Evolutionary conservation across 768 basidiomycete species (phyloP).

Genomic region (Paxillus rubicundulus): DNA sequence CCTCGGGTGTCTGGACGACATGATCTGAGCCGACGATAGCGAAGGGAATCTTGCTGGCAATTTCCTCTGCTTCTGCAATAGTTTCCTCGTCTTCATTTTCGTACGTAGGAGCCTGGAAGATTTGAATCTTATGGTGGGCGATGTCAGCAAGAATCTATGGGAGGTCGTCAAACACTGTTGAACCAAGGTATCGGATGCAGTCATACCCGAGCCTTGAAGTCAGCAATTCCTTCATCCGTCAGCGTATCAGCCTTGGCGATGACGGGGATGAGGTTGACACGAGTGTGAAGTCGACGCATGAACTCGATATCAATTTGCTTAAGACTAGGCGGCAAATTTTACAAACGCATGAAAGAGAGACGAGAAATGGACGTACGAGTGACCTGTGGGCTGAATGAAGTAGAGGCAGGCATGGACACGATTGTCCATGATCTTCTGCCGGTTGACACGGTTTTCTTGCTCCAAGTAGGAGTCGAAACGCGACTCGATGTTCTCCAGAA

Average conservation of each 20-base stretch:
- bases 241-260: conserved; percentile 98
- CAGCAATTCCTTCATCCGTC: conserved; percentile 91
- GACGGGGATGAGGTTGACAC: conserved; percentile 97
- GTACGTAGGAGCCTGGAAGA: conserved; percentile 97
- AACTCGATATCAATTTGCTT: conserved; percentile 99
- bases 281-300: conserved; percentile 95
- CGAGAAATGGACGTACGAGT: conserved; percentile 62
- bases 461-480: conserved; percentile 97
- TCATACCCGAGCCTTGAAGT: conserved; percentile 89
- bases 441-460: conserved; percentile 98
- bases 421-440: conserved; percentile 91
- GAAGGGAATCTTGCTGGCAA: conserved; percentile 97
- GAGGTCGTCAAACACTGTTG: conserved; percentile 1
- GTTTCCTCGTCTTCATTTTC: conserved; percentile 99
- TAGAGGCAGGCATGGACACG: conserved; percentile 98
- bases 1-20: conserved; percentile 78
- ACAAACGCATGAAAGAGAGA: neutral
- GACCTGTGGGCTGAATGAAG: conserved; percentile 98
- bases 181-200: neutral
- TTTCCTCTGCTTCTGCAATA: conserved; percentile 95
- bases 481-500: conserved; percentile 96
- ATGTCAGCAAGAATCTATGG: conserved; percentile 88
- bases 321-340: conserved; percentile 49
- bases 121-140: conserved; percentile 91
- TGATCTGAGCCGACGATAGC: conserved; percentile 95